Evolutionary conservation across 1,284 basidiomycete genomes (phyloP).

Genomic region (Lentinula novae-zelandiae): DNA sequence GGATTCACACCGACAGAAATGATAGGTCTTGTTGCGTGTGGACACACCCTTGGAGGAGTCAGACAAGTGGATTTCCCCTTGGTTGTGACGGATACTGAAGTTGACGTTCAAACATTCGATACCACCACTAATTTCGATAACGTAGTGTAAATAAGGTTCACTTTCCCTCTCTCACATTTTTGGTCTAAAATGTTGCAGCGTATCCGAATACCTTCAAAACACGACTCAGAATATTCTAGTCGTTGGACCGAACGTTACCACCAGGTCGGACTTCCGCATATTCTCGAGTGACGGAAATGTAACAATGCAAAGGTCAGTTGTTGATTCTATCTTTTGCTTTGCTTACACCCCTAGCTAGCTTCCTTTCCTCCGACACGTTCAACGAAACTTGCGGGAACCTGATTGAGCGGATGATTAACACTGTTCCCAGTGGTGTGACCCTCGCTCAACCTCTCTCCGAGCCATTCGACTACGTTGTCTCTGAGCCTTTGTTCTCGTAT

Average conservation of each 20-base stretch:
- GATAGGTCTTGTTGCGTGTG: conserved; percentile 13
- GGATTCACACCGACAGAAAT: conserved; percentile 11
- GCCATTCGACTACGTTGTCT: conserved; percentile 17
- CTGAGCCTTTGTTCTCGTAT: neutral
- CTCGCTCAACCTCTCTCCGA: conserved; percentile 18
- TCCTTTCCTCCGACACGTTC: neutral
- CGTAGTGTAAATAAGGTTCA: neutral
- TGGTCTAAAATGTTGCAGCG: neutral
- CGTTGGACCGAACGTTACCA: conserved; percentile 8
- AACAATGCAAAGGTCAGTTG: conserved; percentile 8
- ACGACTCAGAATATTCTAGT: conserved; percentile 10
- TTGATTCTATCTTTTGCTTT: neutral
- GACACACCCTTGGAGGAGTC: conserved; percentile 8
- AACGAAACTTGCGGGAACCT: conserved; percentile 17
- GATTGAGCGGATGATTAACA: conserved; percentile 24
- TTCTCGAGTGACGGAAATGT: conserved; percentile 13
- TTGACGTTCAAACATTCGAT: neutral
- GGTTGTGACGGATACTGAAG: neutral
- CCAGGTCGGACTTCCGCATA: conserved; percentile 9
- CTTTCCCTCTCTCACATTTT: neutral
- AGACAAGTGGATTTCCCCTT: neutral
- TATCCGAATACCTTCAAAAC: conserved; percentile 11
- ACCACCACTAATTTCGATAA: neutral
- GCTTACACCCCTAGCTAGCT: neutral
- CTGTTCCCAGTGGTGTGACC: conserved; percentile 19